Conservation (phyloP, 208 protist species). For the Porcisia hertigi region DNA sequence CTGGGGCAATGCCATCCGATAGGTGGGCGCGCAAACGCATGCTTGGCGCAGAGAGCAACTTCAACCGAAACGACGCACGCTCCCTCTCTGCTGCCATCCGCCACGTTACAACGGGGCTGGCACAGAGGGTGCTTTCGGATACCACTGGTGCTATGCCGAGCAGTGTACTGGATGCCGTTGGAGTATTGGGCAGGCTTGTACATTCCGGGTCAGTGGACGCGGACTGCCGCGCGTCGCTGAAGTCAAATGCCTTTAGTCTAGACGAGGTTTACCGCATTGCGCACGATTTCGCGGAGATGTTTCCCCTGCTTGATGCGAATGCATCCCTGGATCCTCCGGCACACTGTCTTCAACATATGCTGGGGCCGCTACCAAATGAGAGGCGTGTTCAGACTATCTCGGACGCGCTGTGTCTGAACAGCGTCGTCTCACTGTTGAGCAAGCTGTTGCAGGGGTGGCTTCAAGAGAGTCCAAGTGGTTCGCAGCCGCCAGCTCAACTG, state of each 20-base stretch:
- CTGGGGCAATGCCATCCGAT: neutral
- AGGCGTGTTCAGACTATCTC: conserved; percentile 7
- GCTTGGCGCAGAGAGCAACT: neutral
- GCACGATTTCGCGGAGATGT: neutral
- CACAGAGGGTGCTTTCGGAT: conserved; percentile 6
- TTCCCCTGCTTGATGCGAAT: conserved; percentile 1
- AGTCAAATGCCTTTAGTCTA: neutral
- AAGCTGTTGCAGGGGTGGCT: conserved; percentile 19
- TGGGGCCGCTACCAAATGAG: neutral
- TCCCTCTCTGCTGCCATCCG: neutral
- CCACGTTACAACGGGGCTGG: neutral
- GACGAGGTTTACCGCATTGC: conserved; percentile 3
- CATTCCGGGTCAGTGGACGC: neutral
- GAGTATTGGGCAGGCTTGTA: neutral
- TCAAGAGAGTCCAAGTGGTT: neutral
- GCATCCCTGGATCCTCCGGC: conserved; percentile 13
- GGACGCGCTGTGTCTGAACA: conserved; percentile 13
- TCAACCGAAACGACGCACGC: neutral
- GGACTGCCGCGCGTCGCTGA: no score
- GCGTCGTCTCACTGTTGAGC: conserved; percentile 7
- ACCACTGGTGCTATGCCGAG: neutral
- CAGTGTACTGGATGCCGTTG: conserved; percentile 11
- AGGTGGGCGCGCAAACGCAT: neutral
- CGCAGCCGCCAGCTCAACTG: conserved; percentile 17
- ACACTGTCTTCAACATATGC: conserved; percentile 18